Conservation (phyloP, 495 filamentous ascomycete species). For the Penicillium silybi region DNA sequence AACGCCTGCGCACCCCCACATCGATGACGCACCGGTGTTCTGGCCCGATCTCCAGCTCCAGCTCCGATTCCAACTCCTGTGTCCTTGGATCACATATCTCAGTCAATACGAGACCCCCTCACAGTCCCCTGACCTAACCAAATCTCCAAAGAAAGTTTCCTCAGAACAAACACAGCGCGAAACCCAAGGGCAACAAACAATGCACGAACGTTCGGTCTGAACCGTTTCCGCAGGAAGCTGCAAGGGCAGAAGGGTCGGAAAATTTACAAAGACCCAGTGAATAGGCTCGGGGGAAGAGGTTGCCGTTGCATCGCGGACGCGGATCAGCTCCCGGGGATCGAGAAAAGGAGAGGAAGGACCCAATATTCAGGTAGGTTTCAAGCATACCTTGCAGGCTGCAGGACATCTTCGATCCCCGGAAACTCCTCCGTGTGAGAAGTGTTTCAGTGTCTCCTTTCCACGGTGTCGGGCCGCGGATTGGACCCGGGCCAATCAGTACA, state of each 20-base stretch:
- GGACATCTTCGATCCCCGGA: conserved; percentile 8
- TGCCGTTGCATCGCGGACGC: conserved; percentile 18
- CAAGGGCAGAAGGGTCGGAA: conserved; percentile 8
- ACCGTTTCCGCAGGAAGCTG: not conserved
- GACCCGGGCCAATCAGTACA: conserved; percentile 6
- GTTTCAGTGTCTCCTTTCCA: conserved; percentile 15
- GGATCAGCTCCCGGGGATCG: conserved; percentile 5
- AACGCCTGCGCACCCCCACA: conserved; percentile 1
- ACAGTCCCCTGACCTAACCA: not conserved
- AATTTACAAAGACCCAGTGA: not conserved
- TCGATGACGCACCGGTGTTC: not conserved
- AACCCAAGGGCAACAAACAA: not conserved
- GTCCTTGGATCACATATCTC: not conserved
- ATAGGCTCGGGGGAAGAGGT: conserved; percentile 13
- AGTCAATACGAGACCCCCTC: not conserved
- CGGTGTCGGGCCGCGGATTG: conserved; percentile 1
- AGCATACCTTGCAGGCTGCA: conserved; percentile 27
- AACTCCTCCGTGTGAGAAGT: conserved; percentile 1
- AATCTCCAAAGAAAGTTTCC: not conserved
- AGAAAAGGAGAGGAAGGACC: conserved; percentile 8
- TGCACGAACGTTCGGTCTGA: conserved; percentile 2
- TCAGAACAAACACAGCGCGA: not conserved
- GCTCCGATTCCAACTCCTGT: not conserved
- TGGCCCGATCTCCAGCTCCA: not conserved
- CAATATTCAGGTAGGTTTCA: conserved; percentile 26